Conservation (phyloP, 768 basidiomycete species). For the Hygrophoropsis aurantiaca region DNA sequence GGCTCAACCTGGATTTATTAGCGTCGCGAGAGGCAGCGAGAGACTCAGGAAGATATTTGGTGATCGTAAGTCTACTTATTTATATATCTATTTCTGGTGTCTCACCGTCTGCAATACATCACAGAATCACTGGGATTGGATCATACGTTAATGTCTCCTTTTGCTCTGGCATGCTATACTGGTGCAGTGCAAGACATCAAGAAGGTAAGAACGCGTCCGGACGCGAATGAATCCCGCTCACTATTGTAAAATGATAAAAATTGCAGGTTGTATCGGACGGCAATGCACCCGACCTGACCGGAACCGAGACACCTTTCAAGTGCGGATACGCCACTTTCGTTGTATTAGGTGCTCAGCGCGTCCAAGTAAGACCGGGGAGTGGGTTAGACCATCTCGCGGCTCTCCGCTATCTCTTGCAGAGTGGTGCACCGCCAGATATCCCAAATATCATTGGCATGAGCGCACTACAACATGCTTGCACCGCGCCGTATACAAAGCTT, state of each 20-base stretch:
- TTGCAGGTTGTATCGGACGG: slow-evolving; percentile 24
- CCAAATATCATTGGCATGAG: slow-evolving; percentile 50
- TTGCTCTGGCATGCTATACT: slow-evolving; percentile 24
- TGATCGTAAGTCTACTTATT: slow-evolving; percentile 19
- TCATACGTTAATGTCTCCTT: slow-evolving; percentile 16
- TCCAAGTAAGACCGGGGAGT: slow-evolving; percentile 14
- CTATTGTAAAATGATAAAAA: no score
- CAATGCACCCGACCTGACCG: slow-evolving; percentile 35
- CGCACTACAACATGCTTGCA: slow-evolving; percentile 48
- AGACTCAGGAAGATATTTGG: slow-evolving; percentile 29
- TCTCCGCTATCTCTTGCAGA: slow-evolving; percentile 40
- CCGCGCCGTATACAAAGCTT: slow-evolving; percentile 20
- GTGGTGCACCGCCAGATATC: slow-evolving; percentile 39
- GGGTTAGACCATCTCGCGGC: slow-evolving; percentile 31
- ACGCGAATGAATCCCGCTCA: no score
- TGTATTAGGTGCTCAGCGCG: slow-evolving; percentile 41
- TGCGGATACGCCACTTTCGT: slow-evolving; percentile 42
- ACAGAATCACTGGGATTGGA: slow-evolving; percentile 4
- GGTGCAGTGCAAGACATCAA: slow-evolving; percentile 19
- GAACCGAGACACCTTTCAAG: slow-evolving; percentile 43
- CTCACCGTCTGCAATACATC: no score
- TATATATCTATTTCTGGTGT: no score
- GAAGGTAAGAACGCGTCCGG: slow-evolving; percentile 11
- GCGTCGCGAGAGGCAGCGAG: slow-evolving; percentile 21
- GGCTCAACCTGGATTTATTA: slow-evolving; percentile 23